Conservation (phyloP, 1,284 basidiomycete species). For the Porodaedalea pini region DNA sequence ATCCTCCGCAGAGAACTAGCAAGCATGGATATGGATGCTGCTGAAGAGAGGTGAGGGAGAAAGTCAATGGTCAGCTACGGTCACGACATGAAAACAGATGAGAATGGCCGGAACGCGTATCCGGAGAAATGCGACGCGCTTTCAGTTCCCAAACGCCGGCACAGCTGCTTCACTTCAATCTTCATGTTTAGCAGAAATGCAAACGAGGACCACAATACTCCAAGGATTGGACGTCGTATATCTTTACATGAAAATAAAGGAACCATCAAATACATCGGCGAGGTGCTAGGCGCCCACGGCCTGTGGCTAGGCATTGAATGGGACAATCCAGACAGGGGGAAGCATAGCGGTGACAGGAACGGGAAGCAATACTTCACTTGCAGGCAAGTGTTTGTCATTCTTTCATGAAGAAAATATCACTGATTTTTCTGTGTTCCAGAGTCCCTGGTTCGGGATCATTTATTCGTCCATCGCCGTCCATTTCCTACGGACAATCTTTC, state of each 20-base stretch:
- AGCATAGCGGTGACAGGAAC: conserved; percentile 82
- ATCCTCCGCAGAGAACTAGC: conserved; percentile 29
- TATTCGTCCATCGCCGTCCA: conserved; percentile 57
- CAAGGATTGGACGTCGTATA: conserved; percentile 15
- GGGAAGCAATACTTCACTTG: conserved; percentile 78
- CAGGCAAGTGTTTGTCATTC: conserved; percentile 45
- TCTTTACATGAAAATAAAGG: conserved; percentile 44
- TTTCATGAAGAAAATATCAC: conserved; percentile 13
- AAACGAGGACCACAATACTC: not conserved
- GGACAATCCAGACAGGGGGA: conserved; percentile 83
- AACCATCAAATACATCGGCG: conserved; percentile 71
- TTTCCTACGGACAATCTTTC: conserved; percentile 68
- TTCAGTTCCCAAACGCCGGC: not conserved
- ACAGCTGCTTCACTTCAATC: not conserved
- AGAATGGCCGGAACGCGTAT: not conserved
- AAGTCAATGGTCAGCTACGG: too few species aligned
- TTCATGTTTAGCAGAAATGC: not conserved
- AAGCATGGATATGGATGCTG: conserved; percentile 28
- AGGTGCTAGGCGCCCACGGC: conserved; percentile 62
- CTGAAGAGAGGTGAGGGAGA: not conserved
- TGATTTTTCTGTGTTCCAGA: conserved; percentile 33
- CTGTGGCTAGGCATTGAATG: conserved; percentile 94
- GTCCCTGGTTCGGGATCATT: conserved; percentile 66
- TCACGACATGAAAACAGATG: not conserved
- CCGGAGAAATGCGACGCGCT: not conserved